Conservation (phyloP, 306 rosid genomes). For the Aeschynomene evenia region DNA sequence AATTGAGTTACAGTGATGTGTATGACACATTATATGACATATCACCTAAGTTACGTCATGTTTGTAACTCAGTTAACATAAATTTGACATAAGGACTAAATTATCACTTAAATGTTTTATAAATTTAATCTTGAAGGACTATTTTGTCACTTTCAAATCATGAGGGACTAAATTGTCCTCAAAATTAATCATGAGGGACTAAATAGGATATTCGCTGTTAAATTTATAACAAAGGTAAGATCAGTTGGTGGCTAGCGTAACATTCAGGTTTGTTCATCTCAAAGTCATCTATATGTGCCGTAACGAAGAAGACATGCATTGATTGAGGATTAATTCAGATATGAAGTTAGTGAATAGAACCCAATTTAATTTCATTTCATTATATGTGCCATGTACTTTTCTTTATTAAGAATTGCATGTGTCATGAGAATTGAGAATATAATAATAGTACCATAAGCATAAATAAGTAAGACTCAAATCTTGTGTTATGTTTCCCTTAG, state of each 20-base stretch:
- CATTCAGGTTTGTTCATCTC: conserved; percentile 29
- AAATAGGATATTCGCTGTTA: no score
- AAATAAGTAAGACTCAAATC: background rate
- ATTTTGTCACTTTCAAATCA: no score
- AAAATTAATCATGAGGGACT: no score
- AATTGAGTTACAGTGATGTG: no score
- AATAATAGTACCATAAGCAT: background rate
- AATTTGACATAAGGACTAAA: no score
- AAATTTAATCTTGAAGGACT: no score
- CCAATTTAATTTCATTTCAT: background rate
- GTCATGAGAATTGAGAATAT: background rate
- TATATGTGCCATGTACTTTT: background rate
- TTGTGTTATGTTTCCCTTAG: conserved; percentile 40
- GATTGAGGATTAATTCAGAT: conserved; percentile 6
- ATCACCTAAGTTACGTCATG: no score
- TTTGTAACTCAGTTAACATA: no score
- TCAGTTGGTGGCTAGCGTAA: conserved; percentile 18
- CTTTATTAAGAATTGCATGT: conserved; percentile 12
- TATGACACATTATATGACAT: no score
- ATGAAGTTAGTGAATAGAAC: background rate
- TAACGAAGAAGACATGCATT: conserved; percentile 19
- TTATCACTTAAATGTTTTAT: no score
- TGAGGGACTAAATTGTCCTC: no score
- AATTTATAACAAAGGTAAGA: background rate
- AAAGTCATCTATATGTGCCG: conserved; percentile 33